Conservation (phyloP, 2,329 filamentous ascomycete species). For the Diaporthe ampelina region DNA sequence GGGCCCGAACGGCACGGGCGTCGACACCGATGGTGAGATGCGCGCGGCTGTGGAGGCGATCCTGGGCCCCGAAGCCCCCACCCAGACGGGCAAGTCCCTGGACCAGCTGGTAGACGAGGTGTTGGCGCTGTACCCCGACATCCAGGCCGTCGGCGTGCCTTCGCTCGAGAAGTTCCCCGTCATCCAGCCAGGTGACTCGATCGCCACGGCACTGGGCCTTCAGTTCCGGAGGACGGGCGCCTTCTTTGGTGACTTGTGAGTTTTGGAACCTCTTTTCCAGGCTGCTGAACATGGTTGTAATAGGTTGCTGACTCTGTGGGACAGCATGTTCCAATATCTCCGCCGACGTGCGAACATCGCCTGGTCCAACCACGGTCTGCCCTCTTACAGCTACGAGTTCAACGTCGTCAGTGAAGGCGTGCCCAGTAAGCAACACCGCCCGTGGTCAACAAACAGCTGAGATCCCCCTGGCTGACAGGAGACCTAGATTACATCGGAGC, state of each 20-base stretch:
- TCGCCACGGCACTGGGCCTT: constrained; percentile 34
- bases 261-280: not conserved
- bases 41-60: constrained; percentile 33
- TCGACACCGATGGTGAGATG: constrained; percentile 38
- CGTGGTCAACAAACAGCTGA: not conserved
- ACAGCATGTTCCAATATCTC: constrained; percentile 27
- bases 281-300: too few species aligned
- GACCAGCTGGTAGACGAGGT: constrained; percentile 36
- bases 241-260: constrained; percentile 42
- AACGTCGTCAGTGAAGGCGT: constrained; percentile 54
- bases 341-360: constrained; percentile 59
- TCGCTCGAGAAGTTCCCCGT: constrained; percentile 37
- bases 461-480: not conserved
- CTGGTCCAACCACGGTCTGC: constrained; percentile 63
- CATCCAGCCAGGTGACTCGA: constrained; percentile 32
- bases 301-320: not conserved
- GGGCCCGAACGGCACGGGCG: constrained; percentile 34
- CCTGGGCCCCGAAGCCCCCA: constrained; percentile 31
- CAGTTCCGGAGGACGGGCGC: constrained; percentile 39
- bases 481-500: constrained; percentile 5
- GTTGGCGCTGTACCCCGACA: constrained; percentile 35
- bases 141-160: constrained; percentile 36
- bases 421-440: not conserved
- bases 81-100: constrained; percentile 30
- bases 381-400: constrained; percentile 58